Evolutionary conservation across 2,329 filamentous ascomycete genomes (phyloP).

Genomic region (Botrytis fragariae): DNA sequence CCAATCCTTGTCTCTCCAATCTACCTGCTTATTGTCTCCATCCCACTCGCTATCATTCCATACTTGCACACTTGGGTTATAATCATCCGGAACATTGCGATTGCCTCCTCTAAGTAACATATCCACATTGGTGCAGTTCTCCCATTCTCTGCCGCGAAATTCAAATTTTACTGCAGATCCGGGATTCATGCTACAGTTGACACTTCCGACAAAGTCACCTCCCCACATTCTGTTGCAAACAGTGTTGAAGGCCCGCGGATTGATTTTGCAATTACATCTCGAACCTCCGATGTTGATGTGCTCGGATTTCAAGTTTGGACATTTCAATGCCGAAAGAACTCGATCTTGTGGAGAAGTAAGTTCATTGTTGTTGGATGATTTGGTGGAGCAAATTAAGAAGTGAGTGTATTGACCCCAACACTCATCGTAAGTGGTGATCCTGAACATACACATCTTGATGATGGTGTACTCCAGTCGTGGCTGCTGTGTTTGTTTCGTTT

Average conservation of each 20-base stretch:
- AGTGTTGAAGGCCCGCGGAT: not conserved
- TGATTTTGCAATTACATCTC: constrained; percentile 10
- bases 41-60: constrained; percentile 18
- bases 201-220: constrained; percentile 9
- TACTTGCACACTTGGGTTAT: not conserved
- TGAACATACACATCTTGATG: constrained; percentile 4
- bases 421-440: not conserved
- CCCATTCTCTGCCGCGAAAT: constrained; percentile 9
- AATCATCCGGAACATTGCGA: not conserved
- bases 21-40: not conserved
- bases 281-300: constrained; percentile 1
- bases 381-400: not conserved
- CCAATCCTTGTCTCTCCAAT: constrained; percentile 18
- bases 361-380: not conserved
- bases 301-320: constrained; percentile 5
- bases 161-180: not conserved
- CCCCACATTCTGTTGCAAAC: constrained; percentile 3
- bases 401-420: constrained; percentile 15
- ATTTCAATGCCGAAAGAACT: not conserved
- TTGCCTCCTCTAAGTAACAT: not conserved
- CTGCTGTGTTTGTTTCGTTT: not conserved
- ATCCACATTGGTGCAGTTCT: constrained; percentile 6
- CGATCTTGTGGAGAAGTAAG: not conserved
- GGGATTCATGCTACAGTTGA: not conserved
- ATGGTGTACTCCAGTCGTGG: not conserved